Evolutionary conservation across 805 yeast genomes (phyloP).

Genomic region (Aciculoconidium aculeatum): DNA sequence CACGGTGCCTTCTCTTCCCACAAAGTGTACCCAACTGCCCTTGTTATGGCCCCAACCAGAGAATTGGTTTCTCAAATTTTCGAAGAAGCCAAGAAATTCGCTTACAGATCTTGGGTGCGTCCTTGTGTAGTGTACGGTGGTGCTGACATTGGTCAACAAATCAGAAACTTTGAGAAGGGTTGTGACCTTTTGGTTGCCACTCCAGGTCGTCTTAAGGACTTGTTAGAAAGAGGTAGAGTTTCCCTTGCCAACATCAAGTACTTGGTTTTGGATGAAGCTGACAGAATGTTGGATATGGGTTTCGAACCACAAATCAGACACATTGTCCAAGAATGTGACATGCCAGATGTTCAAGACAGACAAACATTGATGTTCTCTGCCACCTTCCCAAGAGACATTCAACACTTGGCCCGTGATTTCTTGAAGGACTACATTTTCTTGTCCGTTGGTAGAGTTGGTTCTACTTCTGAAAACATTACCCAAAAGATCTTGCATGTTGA

Average conservation of each 20-base stretch:
- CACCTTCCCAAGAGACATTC: slow-evolving; percentile 97
- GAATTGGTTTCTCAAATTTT: slow-evolving; percentile 95
- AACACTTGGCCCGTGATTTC: slow-evolving; percentile 95
- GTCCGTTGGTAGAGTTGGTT: slow-evolving; percentile 98
- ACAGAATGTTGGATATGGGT: slow-evolving; percentile 99
- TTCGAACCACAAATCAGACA: slow-evolving; percentile 99
- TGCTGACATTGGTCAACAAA: slow-evolving; percentile 85
- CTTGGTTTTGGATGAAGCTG: slow-evolving; percentile 97
- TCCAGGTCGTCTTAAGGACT: slow-evolving; percentile 97
- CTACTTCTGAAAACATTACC: slow-evolving; percentile 97
- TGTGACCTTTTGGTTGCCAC: slow-evolving; percentile 97
- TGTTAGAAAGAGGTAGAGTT: slow-evolving; percentile 90
- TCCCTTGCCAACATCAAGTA: slow-evolving; percentile 86
- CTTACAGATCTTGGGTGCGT: slow-evolving; percentile 97
- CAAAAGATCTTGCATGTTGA: slow-evolving; percentile 92
- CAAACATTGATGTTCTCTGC: slow-evolving; percentile 99
- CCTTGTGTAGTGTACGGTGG: slow-evolving; percentile 98
- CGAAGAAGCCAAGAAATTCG: slow-evolving; percentile 92
- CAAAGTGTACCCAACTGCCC: slow-evolving; percentile 90
- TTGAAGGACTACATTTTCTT: slow-evolving; percentile 91
- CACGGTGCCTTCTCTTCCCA: slow-evolving; percentile 51
- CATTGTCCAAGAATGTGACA: slow-evolving; percentile 95
- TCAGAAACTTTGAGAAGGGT: slow-evolving; percentile 84
- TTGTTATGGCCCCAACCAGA: slow-evolving; percentile 98
- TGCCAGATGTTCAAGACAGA: slow-evolving; percentile 88